Conservation (phyloP, 2,329 filamentous ascomycete genomes). For the Penicillium fuscoglaucum region DNA sequence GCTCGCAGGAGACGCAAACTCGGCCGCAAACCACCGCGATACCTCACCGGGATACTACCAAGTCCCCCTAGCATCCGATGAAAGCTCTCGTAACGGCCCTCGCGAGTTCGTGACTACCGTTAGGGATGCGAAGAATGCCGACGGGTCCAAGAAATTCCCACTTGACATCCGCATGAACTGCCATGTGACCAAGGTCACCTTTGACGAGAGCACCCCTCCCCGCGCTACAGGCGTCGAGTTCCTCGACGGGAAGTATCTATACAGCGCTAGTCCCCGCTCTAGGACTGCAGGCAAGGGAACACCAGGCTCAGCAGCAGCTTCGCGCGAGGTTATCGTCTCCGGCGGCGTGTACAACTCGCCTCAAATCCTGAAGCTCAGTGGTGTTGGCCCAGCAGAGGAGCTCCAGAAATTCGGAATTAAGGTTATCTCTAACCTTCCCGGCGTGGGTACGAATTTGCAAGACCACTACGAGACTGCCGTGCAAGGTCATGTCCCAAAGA, state of each 20-base stretch:
- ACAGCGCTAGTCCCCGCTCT: slow-evolving; percentile 48
- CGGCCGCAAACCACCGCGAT: slow-evolving; percentile 49
- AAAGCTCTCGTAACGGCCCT: slow-evolving; percentile 27
- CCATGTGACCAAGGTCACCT: slow-evolving; percentile 49
- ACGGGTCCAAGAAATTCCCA: slow-evolving; percentile 48
- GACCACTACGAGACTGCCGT: slow-evolving; percentile 51
- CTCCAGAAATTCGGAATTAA: slow-evolving; percentile 57
- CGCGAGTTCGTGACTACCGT: slow-evolving; percentile 46
- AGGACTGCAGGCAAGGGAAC: slow-evolving; percentile 30
- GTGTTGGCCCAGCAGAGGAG: slow-evolving; percentile 59
- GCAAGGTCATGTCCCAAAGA: slow-evolving; percentile 42
- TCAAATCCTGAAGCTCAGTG: slow-evolving; percentile 64
- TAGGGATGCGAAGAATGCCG: slow-evolving; percentile 25
- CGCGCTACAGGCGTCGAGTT: slow-evolving; percentile 53
- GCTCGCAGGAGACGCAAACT: slow-evolving; percentile 55
- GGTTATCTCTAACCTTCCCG: slow-evolving; percentile 56
- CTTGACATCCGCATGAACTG: slow-evolving; percentile 56
- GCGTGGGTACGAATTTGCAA: slow-evolving; percentile 65
- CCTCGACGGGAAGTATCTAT: slow-evolving; percentile 49
- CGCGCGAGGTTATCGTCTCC: slow-evolving; percentile 49
- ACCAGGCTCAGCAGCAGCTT: slow-evolving; percentile 44
- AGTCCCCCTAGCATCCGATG: slow-evolving; percentile 53
- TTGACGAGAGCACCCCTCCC: slow-evolving; percentile 43
- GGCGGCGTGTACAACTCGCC: slow-evolving; percentile 63
- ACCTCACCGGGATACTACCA: slow-evolving; percentile 55